Percentiles rank a stretch among this genome's conserved stretches.
Conservation (phyloP, 208 protist genomes). For the Leishmania martiniquensis region DNA sequence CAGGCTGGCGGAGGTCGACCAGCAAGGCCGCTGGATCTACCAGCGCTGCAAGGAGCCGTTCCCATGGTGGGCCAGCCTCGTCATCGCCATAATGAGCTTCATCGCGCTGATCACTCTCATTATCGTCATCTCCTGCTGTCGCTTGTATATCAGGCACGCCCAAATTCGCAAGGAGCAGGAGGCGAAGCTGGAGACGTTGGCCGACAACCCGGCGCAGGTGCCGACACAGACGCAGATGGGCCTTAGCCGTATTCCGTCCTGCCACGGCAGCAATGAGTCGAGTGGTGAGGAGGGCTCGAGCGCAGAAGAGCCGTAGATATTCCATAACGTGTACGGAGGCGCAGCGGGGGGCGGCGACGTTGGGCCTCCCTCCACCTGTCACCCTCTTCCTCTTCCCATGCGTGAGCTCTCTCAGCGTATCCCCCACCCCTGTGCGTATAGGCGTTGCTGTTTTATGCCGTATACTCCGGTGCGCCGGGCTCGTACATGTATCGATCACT, state of each 20-base stretch:
- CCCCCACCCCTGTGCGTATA: too few relatives aligned
- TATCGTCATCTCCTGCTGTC: constrained; percentile 50
- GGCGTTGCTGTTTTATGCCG: too few relatives aligned
- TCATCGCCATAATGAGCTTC: constrained; percentile 43
- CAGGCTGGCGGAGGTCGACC: constrained; percentile 34
- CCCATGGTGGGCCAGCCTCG: constrained; percentile 59
- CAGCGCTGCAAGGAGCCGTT: constrained; percentile 43
- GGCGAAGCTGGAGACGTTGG: constrained; percentile 31
- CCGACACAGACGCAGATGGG: constrained; percentile 64
- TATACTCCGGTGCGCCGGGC: too few relatives aligned
- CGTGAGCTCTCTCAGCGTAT: neutral
- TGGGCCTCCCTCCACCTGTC: neutral
- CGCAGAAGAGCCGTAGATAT: neutral
- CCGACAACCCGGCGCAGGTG: constrained; percentile 51
- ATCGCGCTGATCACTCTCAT: constrained; percentile 41
- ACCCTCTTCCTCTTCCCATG: neutral
- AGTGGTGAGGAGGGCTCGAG: constrained; percentile 23
- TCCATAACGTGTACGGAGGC: neutral
- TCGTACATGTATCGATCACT: too few relatives aligned
- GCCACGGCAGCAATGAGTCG: constrained; percentile 1
- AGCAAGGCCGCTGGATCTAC: constrained; percentile 42
- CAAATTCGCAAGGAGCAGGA: constrained; percentile 37
- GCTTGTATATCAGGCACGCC: constrained; percentile 34
- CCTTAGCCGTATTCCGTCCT: constrained; percentile 31
- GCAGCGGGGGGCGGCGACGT: too few relatives aligned